Evolutionary conservation across 495 filamentous ascomycete genomes (phyloP).

Genomic region (Aspergillus nidulans): DNA sequence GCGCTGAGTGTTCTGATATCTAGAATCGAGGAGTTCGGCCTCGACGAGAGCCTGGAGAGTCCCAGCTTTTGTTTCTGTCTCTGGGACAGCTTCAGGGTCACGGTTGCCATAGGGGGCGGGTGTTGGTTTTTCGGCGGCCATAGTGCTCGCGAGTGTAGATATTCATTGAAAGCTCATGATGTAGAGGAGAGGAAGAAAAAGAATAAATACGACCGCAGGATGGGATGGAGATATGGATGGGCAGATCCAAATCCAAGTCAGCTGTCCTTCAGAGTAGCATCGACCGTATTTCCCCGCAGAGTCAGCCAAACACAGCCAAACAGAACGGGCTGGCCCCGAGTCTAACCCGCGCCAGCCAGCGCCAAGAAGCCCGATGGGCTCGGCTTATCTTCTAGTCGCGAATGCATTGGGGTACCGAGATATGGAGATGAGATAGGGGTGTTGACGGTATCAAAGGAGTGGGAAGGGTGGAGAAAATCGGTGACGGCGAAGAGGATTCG

Average conservation of each 20-base stretch:
- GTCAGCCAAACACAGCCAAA: background rate
- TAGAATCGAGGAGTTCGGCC: conserved; percentile 34
- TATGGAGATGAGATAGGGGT: too few species aligned
- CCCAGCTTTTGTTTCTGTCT: conserved; percentile 4
- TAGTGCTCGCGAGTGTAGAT: background rate
- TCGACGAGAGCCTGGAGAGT: conserved; percentile 28
- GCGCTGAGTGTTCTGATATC: conserved; percentile 37
- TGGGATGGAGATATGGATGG: background rate
- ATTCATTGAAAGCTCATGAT: background rate
- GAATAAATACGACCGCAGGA: too few species aligned
- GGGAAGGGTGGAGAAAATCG: too few species aligned
- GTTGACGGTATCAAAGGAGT: too few species aligned
- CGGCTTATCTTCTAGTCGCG: background rate
- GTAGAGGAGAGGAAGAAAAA: background rate
- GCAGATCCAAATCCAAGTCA: background rate
- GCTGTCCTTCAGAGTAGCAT: background rate
- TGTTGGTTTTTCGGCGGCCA: conserved; percentile 4
- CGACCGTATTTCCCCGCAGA: conserved; percentile 6
- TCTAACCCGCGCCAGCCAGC: conserved; percentile 4
- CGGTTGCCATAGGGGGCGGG: background rate
- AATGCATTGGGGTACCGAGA: too few species aligned
- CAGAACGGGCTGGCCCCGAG: background rate
- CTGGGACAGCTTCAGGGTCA: background rate
- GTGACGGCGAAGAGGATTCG: too few species aligned
- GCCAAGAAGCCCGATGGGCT: background rate